These are phyloP conservation scores for Botrytis medusae DNA, from an alignment of 2,329 filamentous ascomycete species.

Conservation along the genomic window DNA sequence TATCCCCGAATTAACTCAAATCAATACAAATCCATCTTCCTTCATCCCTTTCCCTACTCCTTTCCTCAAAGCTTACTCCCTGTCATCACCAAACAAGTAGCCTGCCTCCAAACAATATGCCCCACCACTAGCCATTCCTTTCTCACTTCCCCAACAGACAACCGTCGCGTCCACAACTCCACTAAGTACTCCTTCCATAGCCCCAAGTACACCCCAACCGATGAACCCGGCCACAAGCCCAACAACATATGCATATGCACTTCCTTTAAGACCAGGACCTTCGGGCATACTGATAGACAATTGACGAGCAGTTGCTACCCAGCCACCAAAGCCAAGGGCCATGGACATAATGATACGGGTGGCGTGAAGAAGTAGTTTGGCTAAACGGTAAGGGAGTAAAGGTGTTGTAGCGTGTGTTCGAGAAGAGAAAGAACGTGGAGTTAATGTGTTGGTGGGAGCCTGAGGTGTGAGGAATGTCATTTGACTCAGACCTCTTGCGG, in stretches of 20 bases:
- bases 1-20: neutral
- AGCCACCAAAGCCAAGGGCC: constrained; percentile 89
- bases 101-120: constrained; percentile 92
- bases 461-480: constrained; percentile 76
- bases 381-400: constrained; percentile 83
- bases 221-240: constrained; percentile 91
- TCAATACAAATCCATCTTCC: constrained; percentile 20
- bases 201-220: constrained; percentile 87
- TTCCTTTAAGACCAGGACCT: constrained; percentile 62
- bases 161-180: constrained; percentile 86
- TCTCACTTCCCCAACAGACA: constrained; percentile 92
- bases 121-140: constrained; percentile 64
- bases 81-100: constrained; percentile 75
- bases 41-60: constrained; percentile 47
- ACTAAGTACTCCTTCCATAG: constrained; percentile 84
- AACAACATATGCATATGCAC: constrained; percentile 91
- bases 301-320: constrained; percentile 87
- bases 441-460: constrained; percentile 71
- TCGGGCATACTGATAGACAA: constrained; percentile 61
- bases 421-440: constrained; percentile 52
- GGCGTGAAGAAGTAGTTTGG: constrained; percentile 87
- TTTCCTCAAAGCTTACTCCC: constrained; percentile 49
- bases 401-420: constrained; percentile 49
- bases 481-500: constrained; percentile 76
- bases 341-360: constrained; percentile 89